Evolutionary conservation across 176 grass and related monocot species (phyloP), one percentile per base, ranked within the genome.

Genomic region (Oryza brachyantha): DNA sequence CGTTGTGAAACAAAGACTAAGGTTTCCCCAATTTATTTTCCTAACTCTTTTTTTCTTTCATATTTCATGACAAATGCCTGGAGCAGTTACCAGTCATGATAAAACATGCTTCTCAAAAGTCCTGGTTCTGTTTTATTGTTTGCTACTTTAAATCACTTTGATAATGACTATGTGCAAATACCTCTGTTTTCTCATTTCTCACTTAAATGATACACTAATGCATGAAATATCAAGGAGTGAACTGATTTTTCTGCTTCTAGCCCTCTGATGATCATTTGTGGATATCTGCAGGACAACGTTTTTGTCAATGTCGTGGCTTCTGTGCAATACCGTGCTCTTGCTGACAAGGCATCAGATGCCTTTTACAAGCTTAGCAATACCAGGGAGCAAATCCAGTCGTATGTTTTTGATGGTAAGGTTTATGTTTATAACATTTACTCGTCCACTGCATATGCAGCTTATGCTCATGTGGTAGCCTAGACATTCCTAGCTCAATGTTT

Each of bases 231-330:
- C 29, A 22, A 70, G 31, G 9, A 11, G 22, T 41, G 55, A 22
- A 70, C 10, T 32, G 72, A 1, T 26, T 16, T 32, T 32, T 34
- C 38, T 65, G 1, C 19, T 69, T 0, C n/a, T 70, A 62, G 32
- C 11, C 31, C 5, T 64, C 66, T 76, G 11, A 73, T 32, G 65
- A 34, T 60, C 35, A 21, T 83, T 37, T 89, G 66, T 50, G 16
- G n/a, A 67, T 78, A 70, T 89, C 25, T 93, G 60, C 88, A 97
- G 93, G 93, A 97, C 50, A 97, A 97, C 83, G 93, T 97, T 48
- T 97, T 97, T 45, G 93, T 93, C 64, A 97, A 89, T 40, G 93
- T 97, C 74, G 93, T 97, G 63, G 93, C 93, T 46, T 97, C 93
- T 34, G 76, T 97, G 54, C 93, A 97, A 86, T 97, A 89, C 73